These are phyloP conservation scores for Tolypocladium inflatum DNA, from an alignment of 2,329 filamentous ascomycete species.

Conservation along the genomic window DNA sequence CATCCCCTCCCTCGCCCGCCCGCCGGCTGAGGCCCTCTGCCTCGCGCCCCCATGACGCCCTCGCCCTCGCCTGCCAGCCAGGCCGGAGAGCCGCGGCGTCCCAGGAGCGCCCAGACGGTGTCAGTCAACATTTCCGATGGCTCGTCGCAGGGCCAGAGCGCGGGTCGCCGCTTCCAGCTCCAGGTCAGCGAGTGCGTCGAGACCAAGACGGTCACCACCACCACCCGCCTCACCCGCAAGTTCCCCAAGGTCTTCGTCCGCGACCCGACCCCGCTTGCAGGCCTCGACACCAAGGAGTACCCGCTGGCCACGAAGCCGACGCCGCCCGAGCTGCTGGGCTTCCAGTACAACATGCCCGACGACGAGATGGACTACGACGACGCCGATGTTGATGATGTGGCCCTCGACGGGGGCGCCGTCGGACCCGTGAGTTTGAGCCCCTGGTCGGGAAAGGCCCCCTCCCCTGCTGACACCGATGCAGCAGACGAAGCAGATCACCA, in stretches of 20 bases:
- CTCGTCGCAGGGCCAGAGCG: constrained; percentile 12
- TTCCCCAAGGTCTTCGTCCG: constrained; percentile 80
- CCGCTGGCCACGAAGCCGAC: constrained; percentile 78
- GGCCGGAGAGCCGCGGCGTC: constrained; percentile 25
- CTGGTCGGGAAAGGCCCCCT: neutral
- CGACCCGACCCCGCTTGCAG: constrained; percentile 58
- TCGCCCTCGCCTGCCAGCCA: constrained; percentile 23
- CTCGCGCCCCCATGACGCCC: constrained; percentile 23
- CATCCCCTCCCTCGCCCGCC: neutral
- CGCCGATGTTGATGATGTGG: constrained; percentile 7
- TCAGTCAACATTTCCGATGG: constrained; percentile 38
- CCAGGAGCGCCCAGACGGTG: constrained; percentile 28
- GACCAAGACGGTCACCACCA: constrained; percentile 74
- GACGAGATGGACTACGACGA: constrained; percentile 9
- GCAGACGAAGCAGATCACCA: constrained; percentile 11
- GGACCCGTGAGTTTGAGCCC: neutral
- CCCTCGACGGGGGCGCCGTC: neutral
- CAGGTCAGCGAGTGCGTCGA: constrained; percentile 57
- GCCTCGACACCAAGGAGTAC: constrained; percentile 81
- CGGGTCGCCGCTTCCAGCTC: constrained; percentile 36
- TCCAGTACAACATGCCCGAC: constrained; percentile 58
- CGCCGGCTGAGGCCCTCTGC: constrained; percentile 5
- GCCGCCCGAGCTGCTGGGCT: constrained; percentile 65
- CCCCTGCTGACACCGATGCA: constrained; percentile 1
- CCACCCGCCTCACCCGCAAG: constrained; percentile 75